A percentile compares a stretch with the other conserved stretches of the same genome.
Conservation (phyloP, 805 yeast genomes). For the Yarrowia osloensis region DNA sequence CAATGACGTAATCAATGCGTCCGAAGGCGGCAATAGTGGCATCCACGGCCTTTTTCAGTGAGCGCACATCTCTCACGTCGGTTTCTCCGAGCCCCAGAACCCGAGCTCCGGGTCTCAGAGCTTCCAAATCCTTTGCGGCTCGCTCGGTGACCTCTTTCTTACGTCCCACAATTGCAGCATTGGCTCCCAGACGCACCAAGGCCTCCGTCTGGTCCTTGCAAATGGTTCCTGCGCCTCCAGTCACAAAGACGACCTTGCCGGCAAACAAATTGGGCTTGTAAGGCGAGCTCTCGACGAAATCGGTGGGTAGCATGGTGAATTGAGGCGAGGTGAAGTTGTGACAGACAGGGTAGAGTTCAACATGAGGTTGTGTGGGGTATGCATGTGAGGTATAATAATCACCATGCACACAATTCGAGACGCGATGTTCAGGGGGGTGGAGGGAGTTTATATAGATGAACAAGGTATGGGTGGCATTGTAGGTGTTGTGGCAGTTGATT, state of each 20-base stretch:
- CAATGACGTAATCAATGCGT: conserved; percentile 79
- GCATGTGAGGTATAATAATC: not conserved
- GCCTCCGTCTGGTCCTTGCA: conserved; percentile 90
- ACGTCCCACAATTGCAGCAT: conserved; percentile 84
- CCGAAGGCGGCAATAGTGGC: conserved; percentile 69
- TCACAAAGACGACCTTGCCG: conserved; percentile 84
- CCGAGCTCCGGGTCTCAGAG: conserved; percentile 57
- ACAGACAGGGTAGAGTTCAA: no score
- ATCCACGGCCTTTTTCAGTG: conserved; percentile 64
- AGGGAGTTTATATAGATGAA: no score
- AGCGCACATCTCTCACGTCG: conserved; percentile 73
- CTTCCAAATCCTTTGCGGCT: conserved; percentile 66
- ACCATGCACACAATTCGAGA: no score
- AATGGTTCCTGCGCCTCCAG: conserved; percentile 96
- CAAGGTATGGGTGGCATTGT: no score
- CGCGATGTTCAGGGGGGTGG: no score
- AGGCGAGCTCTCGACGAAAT: conserved; percentile 33
- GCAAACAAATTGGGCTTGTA: conserved; percentile 65
- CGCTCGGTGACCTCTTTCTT: conserved; percentile 61
- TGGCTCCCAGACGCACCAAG: conserved; percentile 76
- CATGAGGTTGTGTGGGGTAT: not conserved
- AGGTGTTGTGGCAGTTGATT: no score
- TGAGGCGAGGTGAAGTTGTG: not conserved
- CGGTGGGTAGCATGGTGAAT: not conserved
- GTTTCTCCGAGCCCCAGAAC: conserved; percentile 71